These are phyloP conservation scores for Lathyrus sativus DNA, from an alignment of 306 rosid genomes.

Conservation along the genomic window DNA sequence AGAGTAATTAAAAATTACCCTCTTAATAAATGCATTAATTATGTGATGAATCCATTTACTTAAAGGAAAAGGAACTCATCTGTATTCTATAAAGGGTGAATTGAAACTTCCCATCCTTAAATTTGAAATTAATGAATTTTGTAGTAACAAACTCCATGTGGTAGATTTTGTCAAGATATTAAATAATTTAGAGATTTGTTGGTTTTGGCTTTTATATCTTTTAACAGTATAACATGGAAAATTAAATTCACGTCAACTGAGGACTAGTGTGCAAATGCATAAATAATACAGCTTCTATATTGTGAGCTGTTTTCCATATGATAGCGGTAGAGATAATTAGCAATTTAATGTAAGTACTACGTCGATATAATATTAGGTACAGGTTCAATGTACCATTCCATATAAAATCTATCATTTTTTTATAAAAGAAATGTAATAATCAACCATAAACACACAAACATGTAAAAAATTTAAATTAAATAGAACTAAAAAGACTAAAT, in stretches of 20 bases:
- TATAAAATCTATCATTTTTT: too few species aligned
- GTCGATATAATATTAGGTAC: too few species aligned
- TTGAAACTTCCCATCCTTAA: conserved; percentile 26
- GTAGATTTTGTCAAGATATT: neutral
- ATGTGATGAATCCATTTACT: too few species aligned
- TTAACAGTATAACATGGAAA: conserved; percentile 31
- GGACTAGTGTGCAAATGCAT: neutral
- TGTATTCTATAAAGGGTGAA: conserved; percentile 29
- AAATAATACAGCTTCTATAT: conserved; percentile 2
- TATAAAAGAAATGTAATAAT: too few species aligned
- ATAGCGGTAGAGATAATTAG: conserved; percentile 4
- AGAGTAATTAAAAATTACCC: too few species aligned
- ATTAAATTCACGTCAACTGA: conserved; percentile 32
- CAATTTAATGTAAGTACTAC: neutral
- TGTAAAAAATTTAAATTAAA: too few species aligned
- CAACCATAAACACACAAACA: too few species aligned
- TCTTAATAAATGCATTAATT: too few species aligned
- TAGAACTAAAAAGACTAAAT: too few species aligned
- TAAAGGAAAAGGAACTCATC: conserved; percentile 31
- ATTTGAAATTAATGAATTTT: conserved; percentile 32
- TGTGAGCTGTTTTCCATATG: conserved; percentile 37
- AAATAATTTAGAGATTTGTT: conserved; percentile 34
- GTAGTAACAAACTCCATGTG: conserved; percentile 44
- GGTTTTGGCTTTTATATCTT: conserved; percentile 32
- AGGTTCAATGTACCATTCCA: too few species aligned